These are phyloP conservation scores for Kwoniella heveanensis DNA, from an alignment of 768 basidiomycete genomes.

Conservation along the genomic window DNA sequence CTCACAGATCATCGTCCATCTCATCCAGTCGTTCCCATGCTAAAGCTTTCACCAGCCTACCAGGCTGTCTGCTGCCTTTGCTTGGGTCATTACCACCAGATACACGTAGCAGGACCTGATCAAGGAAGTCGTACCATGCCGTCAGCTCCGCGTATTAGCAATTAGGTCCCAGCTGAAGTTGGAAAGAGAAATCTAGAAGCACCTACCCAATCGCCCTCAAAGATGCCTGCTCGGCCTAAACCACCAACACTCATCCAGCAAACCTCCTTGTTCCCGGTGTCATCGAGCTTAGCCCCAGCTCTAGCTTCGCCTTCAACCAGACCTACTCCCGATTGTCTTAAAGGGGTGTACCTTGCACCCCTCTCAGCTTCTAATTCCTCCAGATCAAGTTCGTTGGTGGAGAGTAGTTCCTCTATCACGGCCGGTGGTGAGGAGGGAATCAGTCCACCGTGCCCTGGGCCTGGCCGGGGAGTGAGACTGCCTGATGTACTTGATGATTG, in stretches of 20 bases:
- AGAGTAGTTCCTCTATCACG: slow-evolving; percentile 18
- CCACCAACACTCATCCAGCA: slow-evolving; percentile 52
- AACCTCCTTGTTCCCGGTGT: slow-evolving; percentile 32
- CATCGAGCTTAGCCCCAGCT: too few species aligned
- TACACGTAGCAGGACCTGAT: neutral
- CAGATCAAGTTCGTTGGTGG: neutral
- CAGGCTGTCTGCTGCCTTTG: neutral
- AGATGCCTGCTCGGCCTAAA: slow-evolving; percentile 52
- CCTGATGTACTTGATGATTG: slow-evolving; percentile 36
- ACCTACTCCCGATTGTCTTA: slow-evolving; percentile 11
- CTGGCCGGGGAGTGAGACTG: slow-evolving; percentile 44
- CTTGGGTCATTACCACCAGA: slow-evolving; percentile 9
- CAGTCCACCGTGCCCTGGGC: neutral
- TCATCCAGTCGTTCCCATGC: slow-evolving; percentile 46
- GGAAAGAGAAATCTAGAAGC: neutral
- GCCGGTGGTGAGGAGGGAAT: slow-evolving; percentile 22
- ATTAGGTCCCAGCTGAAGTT: neutral
- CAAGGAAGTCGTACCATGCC: neutral
- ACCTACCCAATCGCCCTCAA: slow-evolving; percentile 55
- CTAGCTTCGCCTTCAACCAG: too few species aligned
- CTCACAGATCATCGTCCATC: slow-evolving; percentile 34
- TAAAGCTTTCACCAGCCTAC: slow-evolving; percentile 41
- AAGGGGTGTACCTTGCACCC: slow-evolving; percentile 31
- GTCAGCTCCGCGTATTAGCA: neutral
- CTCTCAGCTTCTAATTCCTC: slow-evolving; percentile 12